A percentile compares a stretch with the other conserved stretches of the same genome.
phyloP scores from a whole-genome alignment of 2,329 filamentous ascomycete genomes.

The Cladophialophora psammophila region DNA sequence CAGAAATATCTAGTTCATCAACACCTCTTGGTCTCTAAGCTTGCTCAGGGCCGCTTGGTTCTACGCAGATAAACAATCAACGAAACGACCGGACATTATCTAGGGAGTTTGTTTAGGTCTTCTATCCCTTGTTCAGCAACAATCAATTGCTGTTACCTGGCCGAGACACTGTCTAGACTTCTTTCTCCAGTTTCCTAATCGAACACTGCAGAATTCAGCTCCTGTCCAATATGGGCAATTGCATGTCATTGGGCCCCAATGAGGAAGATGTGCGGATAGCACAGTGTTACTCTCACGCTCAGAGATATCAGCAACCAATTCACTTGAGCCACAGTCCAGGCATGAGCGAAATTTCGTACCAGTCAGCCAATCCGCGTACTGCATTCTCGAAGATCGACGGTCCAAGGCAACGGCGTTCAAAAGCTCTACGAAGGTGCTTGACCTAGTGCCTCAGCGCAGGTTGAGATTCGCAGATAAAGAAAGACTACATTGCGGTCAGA shows the following conservation, averaged over 20 bases:
- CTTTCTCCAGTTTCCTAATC: neutral
- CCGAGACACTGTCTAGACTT: neutral
- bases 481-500: neutral
- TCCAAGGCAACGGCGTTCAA: neutral
- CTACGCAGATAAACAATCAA: neutral
- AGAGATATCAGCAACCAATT: slow-evolving; percentile 15
- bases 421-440: neutral
- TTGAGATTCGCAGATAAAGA: neutral
- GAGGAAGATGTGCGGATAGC: slow-evolving; percentile 16
- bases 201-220: neutral
- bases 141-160: neutral
- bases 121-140: neutral
- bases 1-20: neutral
- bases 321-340: neutral
- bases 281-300: slow-evolving; percentile 15
- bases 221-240: slow-evolving; percentile 4
- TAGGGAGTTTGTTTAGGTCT: too few species aligned
- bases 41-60: neutral
- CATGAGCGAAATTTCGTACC: neutral
- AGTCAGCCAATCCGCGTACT: neutral
- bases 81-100: neutral
- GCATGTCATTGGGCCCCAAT: slow-evolving; percentile 15
- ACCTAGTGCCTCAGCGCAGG: neutral
- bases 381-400: neutral
- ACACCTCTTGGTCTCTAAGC: neutral